Evolutionary conservation across 2,329 filamentous ascomycete genomes (phyloP), one percentile per base, ranked within the genome.

Genomic region (Clonostachys solani): DNA sequence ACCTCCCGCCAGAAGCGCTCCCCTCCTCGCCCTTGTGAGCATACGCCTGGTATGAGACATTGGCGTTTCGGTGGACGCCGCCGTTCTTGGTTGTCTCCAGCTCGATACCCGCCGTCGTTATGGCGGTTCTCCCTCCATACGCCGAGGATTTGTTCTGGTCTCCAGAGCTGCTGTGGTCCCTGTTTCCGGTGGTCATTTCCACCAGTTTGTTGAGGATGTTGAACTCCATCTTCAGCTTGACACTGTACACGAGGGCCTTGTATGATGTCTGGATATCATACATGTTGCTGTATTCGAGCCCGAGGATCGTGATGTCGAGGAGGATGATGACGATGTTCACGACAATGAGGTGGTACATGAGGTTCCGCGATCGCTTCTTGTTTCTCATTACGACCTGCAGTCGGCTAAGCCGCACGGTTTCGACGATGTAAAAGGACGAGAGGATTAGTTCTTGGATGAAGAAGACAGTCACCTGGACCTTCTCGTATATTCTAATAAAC

Each of bases 391-490:
- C 18, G 13, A 40, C 19, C 12, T 33, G 44, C 2, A 42, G 19
- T n/a, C 16, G 53, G 8, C 67, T 68, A 45, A 80, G 63, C 47
- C 80, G 68, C 34, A 67, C 59, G 0, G 78, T 77, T 51, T 80
- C 75, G 57, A 62, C 64, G 47, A 82, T 78, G 56, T 79, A 81
- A 17, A 78, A 61, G 1, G 65, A 64, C 1, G 76, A 79, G 44
- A 81, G 69, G 50, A 78, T 65, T 44, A 74, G 66, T 49, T 81
- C 78, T 53, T 81, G 78, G 12, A 80, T 46, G 53, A 74, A 79
- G 55, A 81, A 81, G 8, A 76, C 65, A 6, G 74, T 75, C 57
- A 81, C 73, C 54, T 81, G 76, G 16, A 81, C 67, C 56, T 76
- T 75, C 52, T 81, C 78, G 63, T 77, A 61, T 45, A 75, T 60